Conservation (phyloP, 345 rosid genomes). For the Hibiscus mutabilis region DNA sequence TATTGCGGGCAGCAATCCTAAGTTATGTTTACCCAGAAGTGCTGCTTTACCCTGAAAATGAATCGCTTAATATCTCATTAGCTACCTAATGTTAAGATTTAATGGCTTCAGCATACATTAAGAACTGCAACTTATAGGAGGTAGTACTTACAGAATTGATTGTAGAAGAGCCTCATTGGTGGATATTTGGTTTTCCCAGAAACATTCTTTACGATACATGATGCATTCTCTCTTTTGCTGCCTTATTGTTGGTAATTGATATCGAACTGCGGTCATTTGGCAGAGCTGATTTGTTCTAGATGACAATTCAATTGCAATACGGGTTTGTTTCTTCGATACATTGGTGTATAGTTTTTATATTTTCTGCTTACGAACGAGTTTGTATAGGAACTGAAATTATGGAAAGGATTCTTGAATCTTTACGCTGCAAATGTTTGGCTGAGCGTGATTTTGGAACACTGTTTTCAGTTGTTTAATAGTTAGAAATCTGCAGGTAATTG, state of each 20-base stretch:
- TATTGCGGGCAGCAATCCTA: no score
- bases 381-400: neutral
- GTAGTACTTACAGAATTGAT: neutral
- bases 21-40: no score
- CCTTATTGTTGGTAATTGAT: neutral
- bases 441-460: neutral
- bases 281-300: neutral
- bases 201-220: neutral
- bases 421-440: neutral
- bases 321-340: neutral
- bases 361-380: neutral
- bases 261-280: neutral
- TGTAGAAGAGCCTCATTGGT: neutral
- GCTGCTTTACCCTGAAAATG: neutral
- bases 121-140: no score
- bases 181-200: neutral
- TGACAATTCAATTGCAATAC: neutral
- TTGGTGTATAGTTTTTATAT: neutral
- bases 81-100: neutral
- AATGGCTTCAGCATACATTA: neutral
- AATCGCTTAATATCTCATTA: neutral
- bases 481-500: slow-evolving; percentile 62
- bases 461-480: neutral
- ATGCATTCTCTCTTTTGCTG: neutral
- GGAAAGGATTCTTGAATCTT: neutral